A percentile compares a stretch with the other conserved stretches of the same genome.
Evolutionary conservation across 169 alveolate genomes (phyloP).

Genomic region (Eimeria falciformis): DNA sequence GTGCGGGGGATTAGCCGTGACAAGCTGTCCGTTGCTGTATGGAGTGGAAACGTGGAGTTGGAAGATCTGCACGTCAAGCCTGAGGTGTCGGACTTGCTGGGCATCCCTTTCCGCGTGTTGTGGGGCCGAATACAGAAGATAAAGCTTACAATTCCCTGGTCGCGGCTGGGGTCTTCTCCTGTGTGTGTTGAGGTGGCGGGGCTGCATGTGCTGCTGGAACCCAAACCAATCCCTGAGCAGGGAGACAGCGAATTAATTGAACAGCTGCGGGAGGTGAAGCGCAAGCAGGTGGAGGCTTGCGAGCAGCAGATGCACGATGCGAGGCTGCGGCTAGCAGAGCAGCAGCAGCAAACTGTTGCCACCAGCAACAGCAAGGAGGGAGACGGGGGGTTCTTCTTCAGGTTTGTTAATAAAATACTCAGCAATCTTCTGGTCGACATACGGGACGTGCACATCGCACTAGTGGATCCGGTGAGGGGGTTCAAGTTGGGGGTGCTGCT

Average conservation of each 20-base stretch:
- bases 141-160: slow-evolving; percentile 88
- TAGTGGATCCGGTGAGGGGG: slow-evolving; percentile 83
- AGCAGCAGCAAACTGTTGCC: background rate
- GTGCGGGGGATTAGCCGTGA: slow-evolving; percentile 88
- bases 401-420: slow-evolving; percentile 85
- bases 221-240: slow-evolving; percentile 80
- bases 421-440: slow-evolving; percentile 89
- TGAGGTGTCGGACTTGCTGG: slow-evolving; percentile 86
- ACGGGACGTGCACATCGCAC: slow-evolving; percentile 87
- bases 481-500: slow-evolving; percentile 83
- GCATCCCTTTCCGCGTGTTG: slow-evolving; percentile 82
- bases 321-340: slow-evolving; percentile 62
- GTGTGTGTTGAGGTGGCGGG: slow-evolving; percentile 85
- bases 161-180: slow-evolving; percentile 87
- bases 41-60: slow-evolving; percentile 90
- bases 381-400: slow-evolving; percentile 83
- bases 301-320: slow-evolving; percentile 80
- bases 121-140: slow-evolving; percentile 87
- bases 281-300: slow-evolving; percentile 70
- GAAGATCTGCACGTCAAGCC: slow-evolving; percentile 87
- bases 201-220: slow-evolving; percentile 85
- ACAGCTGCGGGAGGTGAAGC: slow-evolving; percentile 83
- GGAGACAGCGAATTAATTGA: slow-evolving; percentile 84
- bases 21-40: slow-evolving; percentile 89
- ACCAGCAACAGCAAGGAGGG: slow-evolving; percentile 82